phyloP scores from a whole-genome alignment of 2,329 filamentous ascomycete species.

The Colletotrichum tabaci region DNA sequence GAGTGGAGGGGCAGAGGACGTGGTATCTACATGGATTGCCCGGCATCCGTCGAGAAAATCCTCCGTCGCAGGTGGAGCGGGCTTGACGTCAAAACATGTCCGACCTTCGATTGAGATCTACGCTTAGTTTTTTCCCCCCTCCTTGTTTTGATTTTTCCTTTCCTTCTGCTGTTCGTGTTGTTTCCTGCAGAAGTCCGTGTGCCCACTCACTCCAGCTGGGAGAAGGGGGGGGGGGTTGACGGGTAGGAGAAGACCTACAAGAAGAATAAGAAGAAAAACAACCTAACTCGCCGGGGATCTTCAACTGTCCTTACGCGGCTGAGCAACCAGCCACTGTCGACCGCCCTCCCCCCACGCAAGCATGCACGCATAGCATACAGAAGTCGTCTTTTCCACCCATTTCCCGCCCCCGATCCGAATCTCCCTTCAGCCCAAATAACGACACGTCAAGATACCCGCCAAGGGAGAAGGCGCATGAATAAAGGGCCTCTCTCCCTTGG shows the following conservation, averaged over 20 bases:
- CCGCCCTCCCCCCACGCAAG: background rate
- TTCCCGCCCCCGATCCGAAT: background rate
- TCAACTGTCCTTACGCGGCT: background rate
- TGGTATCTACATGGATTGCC: background rate
- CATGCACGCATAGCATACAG: background rate
- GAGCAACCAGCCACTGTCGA: too few relatives aligned
- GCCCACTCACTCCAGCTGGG: background rate
- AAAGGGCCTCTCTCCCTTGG: background rate
- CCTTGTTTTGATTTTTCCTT: background rate
- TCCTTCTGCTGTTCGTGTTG: background rate
- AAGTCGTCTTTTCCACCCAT: background rate
- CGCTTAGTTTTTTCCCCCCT: background rate
- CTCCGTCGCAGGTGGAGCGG: slow-evolving; percentile 3
- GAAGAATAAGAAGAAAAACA: background rate
- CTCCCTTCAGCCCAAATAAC: too few relatives aligned
- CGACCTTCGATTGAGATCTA: background rate
- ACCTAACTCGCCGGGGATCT: background rate
- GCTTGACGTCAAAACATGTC: background rate
- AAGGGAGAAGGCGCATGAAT: background rate
- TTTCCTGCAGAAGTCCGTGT: background rate
- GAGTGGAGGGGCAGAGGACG: background rate
- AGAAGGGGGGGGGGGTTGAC: background rate
- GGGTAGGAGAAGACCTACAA: background rate
- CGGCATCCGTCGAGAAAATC: background rate
- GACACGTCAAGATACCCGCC: background rate